Percentiles rank a stretch among this genome's conserved stretches.
Conservation (phyloP, 345 rosid genomes). For the Eucalyptus victrix region DNA sequence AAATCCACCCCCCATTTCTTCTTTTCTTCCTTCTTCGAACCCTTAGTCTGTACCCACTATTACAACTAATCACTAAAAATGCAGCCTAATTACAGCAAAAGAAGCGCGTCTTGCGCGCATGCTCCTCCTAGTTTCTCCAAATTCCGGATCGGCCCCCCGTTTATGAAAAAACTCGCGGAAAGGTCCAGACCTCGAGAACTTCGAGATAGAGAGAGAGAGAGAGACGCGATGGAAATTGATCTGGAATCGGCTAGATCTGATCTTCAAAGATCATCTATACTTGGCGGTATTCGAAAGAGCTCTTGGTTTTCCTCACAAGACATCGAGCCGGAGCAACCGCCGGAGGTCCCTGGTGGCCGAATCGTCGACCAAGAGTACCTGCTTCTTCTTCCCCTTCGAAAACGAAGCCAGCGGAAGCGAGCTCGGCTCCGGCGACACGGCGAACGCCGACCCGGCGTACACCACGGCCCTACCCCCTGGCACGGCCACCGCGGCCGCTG, state of each 20-base stretch:
- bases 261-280: background rate
- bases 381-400: conserved; percentile 15
- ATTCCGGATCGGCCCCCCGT: background rate
- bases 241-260: background rate
- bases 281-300: background rate
- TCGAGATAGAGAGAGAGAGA: background rate
- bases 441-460: conserved; percentile 34
- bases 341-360: conserved; percentile 40
- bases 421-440: conserved; percentile 33
- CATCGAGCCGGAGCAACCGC: conserved; percentile 31
- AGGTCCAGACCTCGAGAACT: background rate
- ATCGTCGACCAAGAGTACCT: conserved; percentile 7
- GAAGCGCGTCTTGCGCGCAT: background rate
- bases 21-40: background rate
- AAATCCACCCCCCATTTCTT: background rate
- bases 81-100: background rate
- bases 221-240: background rate
- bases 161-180: background rate
- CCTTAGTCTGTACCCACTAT: background rate
- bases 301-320: background rate
- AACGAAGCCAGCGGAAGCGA: conserved; percentile 39
- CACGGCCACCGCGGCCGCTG: too few species aligned
- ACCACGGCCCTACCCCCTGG: background rate
- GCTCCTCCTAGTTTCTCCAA: background rate
- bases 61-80: background rate